Conservation (phyloP, 202 grass and related monocot genomes). For the Dendrocalamus latiflorus region DNA sequence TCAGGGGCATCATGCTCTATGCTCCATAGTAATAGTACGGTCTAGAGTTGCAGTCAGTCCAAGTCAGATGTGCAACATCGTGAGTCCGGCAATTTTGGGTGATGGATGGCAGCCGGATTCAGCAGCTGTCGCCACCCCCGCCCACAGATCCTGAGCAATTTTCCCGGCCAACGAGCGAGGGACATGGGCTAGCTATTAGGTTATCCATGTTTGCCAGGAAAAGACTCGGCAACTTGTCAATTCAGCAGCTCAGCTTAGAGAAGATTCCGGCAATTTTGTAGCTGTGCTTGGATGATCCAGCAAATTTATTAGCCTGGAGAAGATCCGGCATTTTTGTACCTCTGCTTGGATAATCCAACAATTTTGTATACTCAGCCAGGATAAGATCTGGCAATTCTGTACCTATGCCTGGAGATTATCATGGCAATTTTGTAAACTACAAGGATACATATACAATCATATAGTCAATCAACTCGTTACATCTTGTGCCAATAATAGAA, state of each 20-base stretch:
- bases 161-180: constrained; percentile 8
- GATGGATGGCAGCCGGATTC: neutral
- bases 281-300: neutral
- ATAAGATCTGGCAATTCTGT: constrained; percentile 2
- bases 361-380: neutral
- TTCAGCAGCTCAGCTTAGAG: neutral
- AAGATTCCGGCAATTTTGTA: neutral
- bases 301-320: neutral
- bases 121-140: neutral
- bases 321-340: neutral
- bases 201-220: neutral
- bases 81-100: neutral
- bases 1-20: neutral
- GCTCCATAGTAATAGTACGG: neutral
- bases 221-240: neutral
- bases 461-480: neutral
- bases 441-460: neutral
- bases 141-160: constrained; percentile 10
- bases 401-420: neutral
- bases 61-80: neutral
- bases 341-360: neutral
- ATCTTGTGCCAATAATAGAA: neutral
- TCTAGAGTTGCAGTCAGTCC: neutral
- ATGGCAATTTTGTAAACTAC: constrained; percentile 8
- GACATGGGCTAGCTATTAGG: neutral